Evolutionary conservation across 176 grass and related monocot species (phyloP), one percentile per base, ranked within the genome.

Genomic region (Microstegium vimineum): DNA sequence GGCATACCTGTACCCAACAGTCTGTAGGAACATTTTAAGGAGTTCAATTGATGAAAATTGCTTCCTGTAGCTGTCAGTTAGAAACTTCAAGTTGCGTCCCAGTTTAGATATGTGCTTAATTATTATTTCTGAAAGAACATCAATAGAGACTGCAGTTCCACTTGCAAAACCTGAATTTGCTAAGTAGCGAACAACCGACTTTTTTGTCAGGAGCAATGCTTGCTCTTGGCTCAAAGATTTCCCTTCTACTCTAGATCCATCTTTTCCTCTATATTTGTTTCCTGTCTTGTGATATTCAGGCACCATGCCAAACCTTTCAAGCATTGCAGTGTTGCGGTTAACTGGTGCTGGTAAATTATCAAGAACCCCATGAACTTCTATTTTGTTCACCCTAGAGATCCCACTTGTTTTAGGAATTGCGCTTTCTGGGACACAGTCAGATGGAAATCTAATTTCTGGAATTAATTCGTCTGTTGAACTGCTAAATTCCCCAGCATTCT

Each of bases 301-400:
- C 76, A 99, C 73, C 76, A 99, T 94, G 38, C 96, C 96, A 86
- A 99, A 99, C 56, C 96, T 93, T 93, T 99, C 96, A 25, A 99
- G 92, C 93, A 99, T 95, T 83, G 91, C 93, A 76, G 93, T 90
- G 65, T 87, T 99, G 40, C 93, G 93, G 67, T 65, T 99, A 84
- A 91, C 77, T 41, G 92, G 76, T 69, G 87, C 81, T 2, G 96
- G 96, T 49, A 99, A 93, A 86, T 99, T 99, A 88, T 99, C 96
- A 70, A 99, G 96, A 76, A 99, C 89, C 34, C 91, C 87, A 49
- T 88, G 83, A 70, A 87, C 77, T 91, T 99, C 93, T 64, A 93
- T 80, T 83, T 90, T 91, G 31, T 87, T 68, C 26, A 63, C 87
- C 57, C 62, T 81, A 79, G 68, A 90, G 73, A 86, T 79, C 40